Evolutionary conservation across 495 filamentous ascomycete species (phyloP).

Genomic region (Tetracladium marchalianum): DNA sequence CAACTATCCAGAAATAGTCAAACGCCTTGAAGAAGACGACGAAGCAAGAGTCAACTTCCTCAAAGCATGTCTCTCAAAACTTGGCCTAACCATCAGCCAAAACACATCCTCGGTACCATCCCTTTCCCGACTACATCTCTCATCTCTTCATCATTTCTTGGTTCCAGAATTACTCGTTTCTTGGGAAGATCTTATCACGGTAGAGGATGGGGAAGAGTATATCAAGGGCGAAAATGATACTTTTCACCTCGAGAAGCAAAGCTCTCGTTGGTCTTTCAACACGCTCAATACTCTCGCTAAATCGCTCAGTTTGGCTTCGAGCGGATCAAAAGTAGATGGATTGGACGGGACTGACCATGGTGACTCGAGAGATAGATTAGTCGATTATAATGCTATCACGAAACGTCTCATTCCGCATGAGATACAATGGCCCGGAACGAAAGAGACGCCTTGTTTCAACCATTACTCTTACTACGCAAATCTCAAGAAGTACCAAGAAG

Average conservation of each 20-base stretch:
- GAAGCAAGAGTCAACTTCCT: constrained; percentile 62
- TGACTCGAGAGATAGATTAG: constrained; percentile 41
- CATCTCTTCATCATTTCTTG: constrained; percentile 52
- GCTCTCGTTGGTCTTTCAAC: constrained; percentile 52
- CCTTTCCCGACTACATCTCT: constrained; percentile 78
- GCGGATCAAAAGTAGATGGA: constrained; percentile 10
- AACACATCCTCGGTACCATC: constrained; percentile 64
- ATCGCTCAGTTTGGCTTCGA: constrained; percentile 26
- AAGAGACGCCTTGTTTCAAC: constrained; percentile 82
- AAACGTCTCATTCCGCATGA: constrained; percentile 69
- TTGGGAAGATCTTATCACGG: constrained; percentile 57
- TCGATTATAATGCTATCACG: constrained; percentile 64
- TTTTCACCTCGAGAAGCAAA: constrained; percentile 60
- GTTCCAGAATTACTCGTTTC: constrained; percentile 56
- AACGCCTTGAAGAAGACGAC: constrained; percentile 62
- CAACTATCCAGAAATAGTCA: constrained; percentile 57
- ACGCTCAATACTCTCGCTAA: constrained; percentile 42
- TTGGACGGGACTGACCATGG: constrained; percentile 24
- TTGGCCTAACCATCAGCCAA: constrained; percentile 69
- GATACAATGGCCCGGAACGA: constrained; percentile 54
- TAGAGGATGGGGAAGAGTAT: constrained; percentile 57
- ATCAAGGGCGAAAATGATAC: constrained; percentile 80
- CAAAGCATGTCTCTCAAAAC: constrained; percentile 69
- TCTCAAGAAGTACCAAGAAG: constrained; percentile 54
- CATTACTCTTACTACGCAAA: constrained; percentile 71